Base-by-base conservation (phyloP, 225 moss, liverwort and hornwort genomes). In the Pseudisothecium myosuroides region DNA sequence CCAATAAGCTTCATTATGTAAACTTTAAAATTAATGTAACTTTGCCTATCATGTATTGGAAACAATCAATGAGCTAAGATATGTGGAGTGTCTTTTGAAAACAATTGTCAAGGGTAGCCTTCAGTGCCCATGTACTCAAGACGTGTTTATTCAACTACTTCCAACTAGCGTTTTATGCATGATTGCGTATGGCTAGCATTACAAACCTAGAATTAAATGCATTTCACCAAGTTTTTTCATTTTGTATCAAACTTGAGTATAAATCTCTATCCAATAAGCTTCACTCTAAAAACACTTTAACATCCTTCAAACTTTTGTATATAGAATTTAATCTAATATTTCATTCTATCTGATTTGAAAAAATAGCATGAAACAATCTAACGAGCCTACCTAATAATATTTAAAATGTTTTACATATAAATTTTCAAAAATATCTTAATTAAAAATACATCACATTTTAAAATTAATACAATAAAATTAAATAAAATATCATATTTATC, bases 41-140 rank as follows among this genome's bases (percentile, higher is more conserved):
- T 56, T 0, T 0, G 0, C 7, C 1, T 26, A 17, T 39, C 5
- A 1, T 79, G 7, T 11, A 56, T 0, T 11, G 2, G 18, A 54
- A 37, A 36, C 23, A 77, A 54, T 54, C 54, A 36, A 77, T n/a
- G n/a, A n/a, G n/a, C n/a, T 52, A 52, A 52, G 52, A 52, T 52
- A 52, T 6, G n/a, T 6, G 2, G 17, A 9, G 52, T 17, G 17
- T 52, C 17, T 52, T 52, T 17, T 52, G 52, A 52, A 52, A 52
- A 17, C 5, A 52, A 9, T 67, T 4, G 1, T 12, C 21, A 67
- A 67, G 4, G 7, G 45, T 45, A 41, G 47, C 74, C 74, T 18
- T 74, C 31, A 74, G 1, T 5, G 5, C 7, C 29, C 29, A 74
- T 1, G 74, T 31, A n/a, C 7, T 3, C 1, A 21, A 56, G 20